These are phyloP conservation scores for Naganishia friedmannii DNA, from an alignment of 768 basidiomycete species.

Conservation along the genomic window DNA sequence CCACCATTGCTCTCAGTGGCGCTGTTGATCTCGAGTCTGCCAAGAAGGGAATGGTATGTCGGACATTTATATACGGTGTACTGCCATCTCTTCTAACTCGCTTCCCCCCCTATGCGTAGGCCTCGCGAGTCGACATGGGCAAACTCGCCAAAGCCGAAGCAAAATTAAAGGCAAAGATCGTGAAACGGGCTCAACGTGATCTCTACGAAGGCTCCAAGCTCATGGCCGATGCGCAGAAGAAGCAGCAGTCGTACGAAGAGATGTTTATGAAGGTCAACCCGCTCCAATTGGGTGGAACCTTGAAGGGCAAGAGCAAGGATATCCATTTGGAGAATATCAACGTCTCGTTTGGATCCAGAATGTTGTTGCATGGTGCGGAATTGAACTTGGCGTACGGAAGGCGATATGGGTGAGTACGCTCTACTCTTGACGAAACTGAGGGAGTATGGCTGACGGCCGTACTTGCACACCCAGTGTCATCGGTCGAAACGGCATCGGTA, in stretches of 20 bases:
- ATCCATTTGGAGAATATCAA: slow-evolving; percentile 92
- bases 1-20: slow-evolving; percentile 51
- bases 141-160: slow-evolving; percentile 84
- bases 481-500: slow-evolving; percentile 69
- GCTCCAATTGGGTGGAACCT: slow-evolving; percentile 66
- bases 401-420: slow-evolving; percentile 45
- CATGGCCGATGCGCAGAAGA: slow-evolving; percentile 76
- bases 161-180: slow-evolving; percentile 83
- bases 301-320: slow-evolving; percentile 96
- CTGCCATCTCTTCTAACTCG: neutral
- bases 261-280: slow-evolving; percentile 99
- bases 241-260: slow-evolving; percentile 98
- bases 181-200: slow-evolving; percentile 85
- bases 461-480: slow-evolving; percentile 41
- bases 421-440: neutral
- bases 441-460: neutral
- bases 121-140: slow-evolving; percentile 52
- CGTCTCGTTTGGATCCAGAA: slow-evolving; percentile 90
- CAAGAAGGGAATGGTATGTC: slow-evolving; percentile 47
- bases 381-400: slow-evolving; percentile 49
- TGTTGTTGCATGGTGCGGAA: slow-evolving; percentile 64
- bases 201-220: slow-evolving; percentile 96
- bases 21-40: slow-evolving; percentile 52
- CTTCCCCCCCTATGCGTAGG: slow-evolving; percentile 28
- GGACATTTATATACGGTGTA: too few relatives aligned